Evolutionary conservation across 176 grass and related monocot species (phyloP).

Genomic region (Musa troglodytarum): DNA sequence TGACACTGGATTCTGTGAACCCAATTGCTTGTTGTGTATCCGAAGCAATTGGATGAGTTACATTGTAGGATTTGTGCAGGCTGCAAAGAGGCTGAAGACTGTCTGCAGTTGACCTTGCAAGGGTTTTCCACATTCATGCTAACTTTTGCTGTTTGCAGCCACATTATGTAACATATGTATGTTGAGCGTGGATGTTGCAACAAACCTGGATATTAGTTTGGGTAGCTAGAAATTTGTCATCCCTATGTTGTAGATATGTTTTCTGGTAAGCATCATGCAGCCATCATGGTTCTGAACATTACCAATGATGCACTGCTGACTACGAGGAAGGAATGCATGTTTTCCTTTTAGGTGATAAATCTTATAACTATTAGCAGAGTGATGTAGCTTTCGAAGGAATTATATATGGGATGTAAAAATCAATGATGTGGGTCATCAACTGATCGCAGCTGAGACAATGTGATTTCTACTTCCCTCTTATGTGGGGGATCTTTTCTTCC

Average conservation of each 20-base stretch:
- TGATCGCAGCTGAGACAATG: too few species aligned
- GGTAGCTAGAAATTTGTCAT: slow-evolving; percentile 2
- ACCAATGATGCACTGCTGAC: too few species aligned
- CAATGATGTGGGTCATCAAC: too few species aligned
- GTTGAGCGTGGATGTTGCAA: slow-evolving; percentile 27
- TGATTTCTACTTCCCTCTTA: too few species aligned
- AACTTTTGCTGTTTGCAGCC: slow-evolving; percentile 44
- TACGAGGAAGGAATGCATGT: too few species aligned
- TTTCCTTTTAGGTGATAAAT: too few species aligned
- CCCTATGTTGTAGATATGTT: slow-evolving; percentile 39
- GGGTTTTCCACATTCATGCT: slow-evolving; percentile 30
- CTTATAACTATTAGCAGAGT: too few species aligned
- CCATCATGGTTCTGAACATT: slow-evolving; percentile 3
- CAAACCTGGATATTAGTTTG: slow-evolving; percentile 19
- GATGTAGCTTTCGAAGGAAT: too few species aligned
- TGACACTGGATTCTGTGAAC: neutral
- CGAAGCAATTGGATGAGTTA: slow-evolving; percentile 76
- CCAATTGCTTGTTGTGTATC: slow-evolving; percentile 29
- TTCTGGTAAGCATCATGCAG: slow-evolving; percentile 25
- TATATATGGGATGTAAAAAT: too few species aligned
- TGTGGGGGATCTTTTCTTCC: too few species aligned
- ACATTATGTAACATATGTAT: slow-evolving; percentile 51
- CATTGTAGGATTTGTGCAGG: slow-evolving; percentile 56
- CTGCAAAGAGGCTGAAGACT: slow-evolving; percentile 66
- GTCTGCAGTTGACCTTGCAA: slow-evolving; percentile 29